These are phyloP conservation scores for Coemansia sp. DNA, from an alignment of 192 early-diverging fungal genomes.

Conservation along the genomic window DNA sequence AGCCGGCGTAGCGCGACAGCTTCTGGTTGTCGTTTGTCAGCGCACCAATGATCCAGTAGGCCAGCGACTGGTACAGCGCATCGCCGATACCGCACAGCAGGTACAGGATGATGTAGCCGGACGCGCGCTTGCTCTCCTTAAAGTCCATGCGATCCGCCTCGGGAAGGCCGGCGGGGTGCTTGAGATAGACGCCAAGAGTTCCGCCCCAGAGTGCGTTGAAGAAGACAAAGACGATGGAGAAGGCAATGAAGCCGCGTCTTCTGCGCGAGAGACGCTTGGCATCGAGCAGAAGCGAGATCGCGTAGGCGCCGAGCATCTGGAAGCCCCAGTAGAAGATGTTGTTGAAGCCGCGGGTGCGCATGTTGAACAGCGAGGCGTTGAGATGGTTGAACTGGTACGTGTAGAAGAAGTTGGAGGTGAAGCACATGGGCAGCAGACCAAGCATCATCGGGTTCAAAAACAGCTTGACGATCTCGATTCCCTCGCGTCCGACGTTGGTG, in stretches of 20 bases:
- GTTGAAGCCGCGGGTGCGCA: conserved; percentile 77
- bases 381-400: conserved; percentile 76
- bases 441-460: conserved; percentile 76
- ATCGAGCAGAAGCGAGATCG: conserved; percentile 72
- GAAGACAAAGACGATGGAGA: conserved; percentile 49
- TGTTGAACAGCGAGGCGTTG: conserved; percentile 70
- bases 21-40: conserved; percentile 77
- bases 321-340: conserved; percentile 80
- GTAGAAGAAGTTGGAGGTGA: conserved; percentile 87
- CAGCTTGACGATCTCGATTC: conserved; percentile 68
- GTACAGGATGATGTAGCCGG: conserved; percentile 68
- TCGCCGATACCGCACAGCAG: conserved; percentile 75
- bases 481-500: conserved; percentile 63
- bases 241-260: conserved; percentile 64
- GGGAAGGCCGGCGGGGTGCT: conserved; percentile 40
- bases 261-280: conserved; percentile 55
- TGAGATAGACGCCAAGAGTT: conserved; percentile 62
- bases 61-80: conserved; percentile 78
- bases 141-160: conserved; percentile 49
- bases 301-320: conserved; percentile 73
- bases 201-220: conserved; percentile 69
- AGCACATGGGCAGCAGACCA: conserved; percentile 71
- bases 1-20: conserved; percentile 74
- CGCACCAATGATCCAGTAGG: conserved; percentile 87
- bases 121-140: conserved; percentile 51